Evolutionary conservation across 495 filamentous ascomycete species (phyloP).

Genomic region (Tirmania nivea): DNA sequence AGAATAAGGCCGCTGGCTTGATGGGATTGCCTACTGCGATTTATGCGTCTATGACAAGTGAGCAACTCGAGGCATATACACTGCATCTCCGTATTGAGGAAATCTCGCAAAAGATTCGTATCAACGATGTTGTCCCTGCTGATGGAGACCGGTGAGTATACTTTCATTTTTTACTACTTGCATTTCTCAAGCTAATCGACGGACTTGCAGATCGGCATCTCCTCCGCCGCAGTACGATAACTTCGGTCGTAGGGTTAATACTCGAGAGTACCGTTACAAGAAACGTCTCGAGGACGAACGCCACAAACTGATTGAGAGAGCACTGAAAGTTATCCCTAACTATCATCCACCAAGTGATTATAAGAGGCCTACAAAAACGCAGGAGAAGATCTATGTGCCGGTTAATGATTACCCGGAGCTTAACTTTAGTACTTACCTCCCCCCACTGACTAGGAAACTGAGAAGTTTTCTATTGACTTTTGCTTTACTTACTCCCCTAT

Average conservation of each 20-base stretch:
- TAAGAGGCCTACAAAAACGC: conserved; percentile 18
- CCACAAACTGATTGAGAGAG: conserved; percentile 21
- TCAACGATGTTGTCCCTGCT: conserved; percentile 19
- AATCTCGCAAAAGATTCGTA: conserved; percentile 21
- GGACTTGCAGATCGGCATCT: conserved; percentile 16
- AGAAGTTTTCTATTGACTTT: background rate
- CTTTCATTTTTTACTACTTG: background rate
- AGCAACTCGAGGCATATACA: conserved; percentile 21
- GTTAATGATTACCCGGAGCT: conserved; percentile 98
- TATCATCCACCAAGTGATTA: conserved; percentile 22
- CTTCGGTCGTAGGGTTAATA: conserved; percentile 20
- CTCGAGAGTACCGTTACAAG: conserved; percentile 20
- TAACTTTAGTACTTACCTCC: conserved; percentile 99
- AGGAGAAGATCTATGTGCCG: conserved; percentile 22
- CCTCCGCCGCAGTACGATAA: conserved; percentile 20
- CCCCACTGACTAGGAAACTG: conserved; percentile 21
- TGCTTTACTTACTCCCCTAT: background rate
- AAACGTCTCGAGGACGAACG: conserved; percentile 21
- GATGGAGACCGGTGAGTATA: conserved; percentile 16
- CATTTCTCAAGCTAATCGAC: background rate
- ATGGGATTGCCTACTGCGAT: conserved; percentile 20
- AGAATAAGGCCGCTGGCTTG: conserved; percentile 84
- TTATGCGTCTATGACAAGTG: conserved; percentile 20
- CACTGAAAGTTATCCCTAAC: conserved; percentile 18
- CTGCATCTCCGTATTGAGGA: conserved; percentile 22